These are phyloP conservation scores for Tricholoma saponaceum DNA, from an alignment of 768 basidiomycete genomes.

Conservation along the genomic window DNA sequence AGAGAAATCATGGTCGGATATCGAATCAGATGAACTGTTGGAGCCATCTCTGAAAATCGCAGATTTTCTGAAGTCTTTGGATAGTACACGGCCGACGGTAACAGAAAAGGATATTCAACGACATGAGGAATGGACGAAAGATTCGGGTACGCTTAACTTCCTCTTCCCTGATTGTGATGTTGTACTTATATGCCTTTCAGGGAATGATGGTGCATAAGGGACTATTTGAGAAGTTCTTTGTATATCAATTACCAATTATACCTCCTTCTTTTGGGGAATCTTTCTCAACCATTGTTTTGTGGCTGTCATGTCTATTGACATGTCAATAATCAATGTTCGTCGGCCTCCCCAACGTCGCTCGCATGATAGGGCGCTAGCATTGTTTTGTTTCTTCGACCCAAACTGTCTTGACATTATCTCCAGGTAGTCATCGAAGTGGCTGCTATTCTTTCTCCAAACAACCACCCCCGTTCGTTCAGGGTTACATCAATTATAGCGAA, in stretches of 20 bases:
- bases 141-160: constrained; percentile 56
- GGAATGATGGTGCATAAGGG: constrained; percentile 27
- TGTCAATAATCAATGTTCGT: neutral
- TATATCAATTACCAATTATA: neutral
- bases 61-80: constrained; percentile 82
- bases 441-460: no score
- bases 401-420: no score
- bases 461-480: no score
- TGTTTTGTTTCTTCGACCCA: neutral
- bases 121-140: constrained; percentile 82
- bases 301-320: neutral
- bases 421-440: no score
- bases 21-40: constrained; percentile 83
- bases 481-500: no score
- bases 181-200: constrained; percentile 9
- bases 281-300: neutral
- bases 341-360: no score
- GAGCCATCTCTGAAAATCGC: constrained; percentile 77
- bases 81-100: constrained; percentile 82
- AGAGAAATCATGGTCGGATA: constrained; percentile 87
- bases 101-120: constrained; percentile 81
- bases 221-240: neutral
- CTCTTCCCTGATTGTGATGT: neutral
- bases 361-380: neutral
- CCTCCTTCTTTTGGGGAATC: neutral